phyloP scores from a whole-genome alignment of 257 asterid genomes.

The Solanum etuberosum region DNA sequence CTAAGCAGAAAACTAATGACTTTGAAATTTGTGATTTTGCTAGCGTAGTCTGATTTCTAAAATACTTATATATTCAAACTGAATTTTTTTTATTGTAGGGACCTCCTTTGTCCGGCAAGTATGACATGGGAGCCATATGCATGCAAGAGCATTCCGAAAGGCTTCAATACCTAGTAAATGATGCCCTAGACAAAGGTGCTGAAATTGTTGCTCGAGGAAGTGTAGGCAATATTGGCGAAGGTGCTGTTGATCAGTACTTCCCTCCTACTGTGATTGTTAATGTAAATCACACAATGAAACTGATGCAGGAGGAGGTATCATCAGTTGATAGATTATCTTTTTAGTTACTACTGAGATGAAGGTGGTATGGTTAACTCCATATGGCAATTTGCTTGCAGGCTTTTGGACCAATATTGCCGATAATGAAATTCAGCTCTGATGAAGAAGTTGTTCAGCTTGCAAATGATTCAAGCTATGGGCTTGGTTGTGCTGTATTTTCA shows the following conservation, averaged over 20 bases:
- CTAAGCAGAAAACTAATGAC: background rate
- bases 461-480: constrained; percentile 91
- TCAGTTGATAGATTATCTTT: background rate
- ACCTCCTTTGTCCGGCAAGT: constrained; percentile 81
- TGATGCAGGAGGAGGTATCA: constrained; percentile 97
- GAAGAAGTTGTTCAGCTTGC: constrained; percentile 85
- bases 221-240: constrained; percentile 94
- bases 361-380: background rate
- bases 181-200: constrained; percentile 87
- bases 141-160: constrained; percentile 98
- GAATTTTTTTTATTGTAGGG: constrained; percentile 42
- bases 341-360: background rate
- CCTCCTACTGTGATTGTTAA: constrained; percentile 90
- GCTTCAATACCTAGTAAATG: constrained; percentile 81
- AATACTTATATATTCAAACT: background rate
- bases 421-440: constrained; percentile 83
- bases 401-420: constrained; percentile 96
- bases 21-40: background rate
- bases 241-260: constrained; percentile 92
- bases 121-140: constrained; percentile 99
- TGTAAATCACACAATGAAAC: constrained; percentile 81
- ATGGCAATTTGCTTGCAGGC: constrained; percentile 43
- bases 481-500: constrained; percentile 97
- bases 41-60: background rate
- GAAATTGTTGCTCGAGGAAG: constrained; percentile 89